Percentiles rank a stretch among this genome's conserved stretches.
Evolutionary conservation across 352 stramenopile species (phyloP).

Genomic region (Blastocystis sp.): DNA sequence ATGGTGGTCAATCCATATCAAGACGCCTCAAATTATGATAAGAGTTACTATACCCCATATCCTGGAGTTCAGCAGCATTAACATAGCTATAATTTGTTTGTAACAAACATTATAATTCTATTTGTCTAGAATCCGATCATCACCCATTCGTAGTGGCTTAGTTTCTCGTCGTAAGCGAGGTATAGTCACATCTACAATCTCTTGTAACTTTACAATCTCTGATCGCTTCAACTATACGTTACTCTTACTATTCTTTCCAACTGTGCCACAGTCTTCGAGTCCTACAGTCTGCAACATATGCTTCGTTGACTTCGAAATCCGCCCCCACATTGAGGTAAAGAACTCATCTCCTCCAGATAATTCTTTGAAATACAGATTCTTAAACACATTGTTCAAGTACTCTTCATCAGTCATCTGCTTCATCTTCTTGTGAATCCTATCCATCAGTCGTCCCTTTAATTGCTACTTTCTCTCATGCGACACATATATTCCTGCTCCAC

Average conservation of each 20-base stretch:
- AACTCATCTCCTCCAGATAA: slow-evolving; percentile 94
- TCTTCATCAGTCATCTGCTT: slow-evolving; percentile 70
- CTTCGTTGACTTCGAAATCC: slow-evolving; percentile 75
- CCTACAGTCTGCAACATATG: slow-evolving; percentile 78
- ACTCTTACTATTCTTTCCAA: slow-evolving; percentile 63
- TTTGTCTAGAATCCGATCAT: neutral
- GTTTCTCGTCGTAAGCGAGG: slow-evolving; percentile 78
- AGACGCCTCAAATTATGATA: neutral
- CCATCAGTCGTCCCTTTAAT: slow-evolving; percentile 77
- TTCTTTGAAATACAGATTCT: slow-evolving; percentile 83
- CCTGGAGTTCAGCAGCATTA: too few relatives aligned
- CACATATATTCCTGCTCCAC: slow-evolving; percentile 73
- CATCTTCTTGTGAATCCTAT: slow-evolving; percentile 79
- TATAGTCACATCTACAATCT: slow-evolving; percentile 80
- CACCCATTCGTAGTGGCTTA: slow-evolving; percentile 66
- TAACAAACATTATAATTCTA: neutral
- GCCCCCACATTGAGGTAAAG: slow-evolving; percentile 84
- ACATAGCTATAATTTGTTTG: neutral
- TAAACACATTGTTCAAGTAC: slow-evolving; percentile 82
- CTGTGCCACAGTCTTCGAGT: slow-evolving; percentile 65
- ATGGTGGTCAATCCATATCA: neutral
- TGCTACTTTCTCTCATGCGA: slow-evolving; percentile 80
- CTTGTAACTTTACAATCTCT: slow-evolving; percentile 78
- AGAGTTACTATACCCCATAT: neutral
- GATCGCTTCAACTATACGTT: slow-evolving; percentile 76